Conservation (phyloP, 305 asterid genomes). For the Fraxinus baroniana region DNA sequence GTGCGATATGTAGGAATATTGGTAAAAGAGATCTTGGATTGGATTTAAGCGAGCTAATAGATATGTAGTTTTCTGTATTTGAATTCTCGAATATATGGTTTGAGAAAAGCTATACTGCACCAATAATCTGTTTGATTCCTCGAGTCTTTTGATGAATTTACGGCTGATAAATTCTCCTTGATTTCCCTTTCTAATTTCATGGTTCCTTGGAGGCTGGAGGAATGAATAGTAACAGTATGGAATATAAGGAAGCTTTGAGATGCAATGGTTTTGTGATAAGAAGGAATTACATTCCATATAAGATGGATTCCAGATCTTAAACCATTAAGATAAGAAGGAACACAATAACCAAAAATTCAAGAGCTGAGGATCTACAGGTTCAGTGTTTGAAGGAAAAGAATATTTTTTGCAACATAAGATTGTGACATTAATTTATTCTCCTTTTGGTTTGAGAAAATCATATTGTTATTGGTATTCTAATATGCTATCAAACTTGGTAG, state of each 20-base stretch:
- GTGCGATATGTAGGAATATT: not conserved
- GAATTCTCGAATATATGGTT: not conserved
- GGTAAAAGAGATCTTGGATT: not conserved
- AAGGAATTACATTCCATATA: slow-evolving; percentile 37
- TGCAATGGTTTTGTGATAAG: slow-evolving; percentile 40
- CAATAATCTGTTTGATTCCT: not conserved
- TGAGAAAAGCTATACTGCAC: not conserved
- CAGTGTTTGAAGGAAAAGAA: slow-evolving; percentile 23
- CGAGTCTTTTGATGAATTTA: not conserved
- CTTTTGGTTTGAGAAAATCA: slow-evolving; percentile 5
- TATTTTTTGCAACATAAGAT: slow-evolving; percentile 20
- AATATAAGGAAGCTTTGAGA: slow-evolving; percentile 44
- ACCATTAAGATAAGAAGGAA: slow-evolving; percentile 35
- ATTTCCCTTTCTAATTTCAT: not conserved
- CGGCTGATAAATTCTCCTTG: not conserved
- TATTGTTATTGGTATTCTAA: slow-evolving; percentile 12
- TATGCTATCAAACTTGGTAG: not conserved
- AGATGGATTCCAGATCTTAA: slow-evolving; percentile 40
- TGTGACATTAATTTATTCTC: slow-evolving; percentile 12
- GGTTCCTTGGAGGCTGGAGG: not conserved
- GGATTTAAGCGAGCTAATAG: not conserved
- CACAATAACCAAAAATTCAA: slow-evolving; percentile 16
- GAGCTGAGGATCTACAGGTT: slow-evolving; percentile 21
- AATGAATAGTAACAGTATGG: slow-evolving; percentile 1
- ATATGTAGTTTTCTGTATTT: not conserved